Evolutionary conservation across 2,329 filamentous ascomycete genomes (phyloP).

Genomic region (Lojkania enalia): DNA sequence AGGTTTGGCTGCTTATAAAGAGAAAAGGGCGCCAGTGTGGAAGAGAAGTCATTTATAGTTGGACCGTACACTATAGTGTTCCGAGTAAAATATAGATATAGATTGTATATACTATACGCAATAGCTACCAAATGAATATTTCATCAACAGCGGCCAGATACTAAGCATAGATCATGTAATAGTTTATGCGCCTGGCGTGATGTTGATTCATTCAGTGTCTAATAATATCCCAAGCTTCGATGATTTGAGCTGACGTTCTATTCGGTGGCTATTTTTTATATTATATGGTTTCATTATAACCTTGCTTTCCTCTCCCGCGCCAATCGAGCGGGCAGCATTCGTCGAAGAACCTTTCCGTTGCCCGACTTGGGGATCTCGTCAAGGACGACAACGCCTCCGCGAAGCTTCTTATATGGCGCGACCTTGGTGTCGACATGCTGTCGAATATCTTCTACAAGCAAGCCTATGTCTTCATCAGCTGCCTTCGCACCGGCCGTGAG

Average conservation of each 20-base stretch:
- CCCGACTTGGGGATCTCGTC: conserved; percentile 30
- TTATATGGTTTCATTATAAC: too few relatives aligned
- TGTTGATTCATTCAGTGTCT: too few relatives aligned
- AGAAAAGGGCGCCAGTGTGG: conserved; percentile 24
- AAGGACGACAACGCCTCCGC: conserved; percentile 30
- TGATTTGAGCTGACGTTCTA: too few relatives aligned
- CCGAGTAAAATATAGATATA: too few relatives aligned
- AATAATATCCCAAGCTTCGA: too few relatives aligned
- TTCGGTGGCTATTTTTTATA: too few relatives aligned
- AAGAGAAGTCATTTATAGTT: conserved; percentile 14
- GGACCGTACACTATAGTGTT: too few relatives aligned
- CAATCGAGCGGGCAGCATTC: conserved; percentile 22
- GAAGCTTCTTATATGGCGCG: conserved; percentile 35
- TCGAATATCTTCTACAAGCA: conserved; percentile 20
- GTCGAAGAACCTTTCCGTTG: conserved; percentile 36
- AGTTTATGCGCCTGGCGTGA: too few relatives aligned
- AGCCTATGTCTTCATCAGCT: not conserved
- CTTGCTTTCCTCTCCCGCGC: conserved; percentile 7
- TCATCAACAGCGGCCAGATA: too few relatives aligned
- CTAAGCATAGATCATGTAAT: too few relatives aligned
- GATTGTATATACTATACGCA: conserved; percentile 1
- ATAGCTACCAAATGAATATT: too few relatives aligned
- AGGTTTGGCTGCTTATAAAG: conserved; percentile 21
- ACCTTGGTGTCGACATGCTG: conserved; percentile 33
- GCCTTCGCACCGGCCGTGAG: conserved; percentile 14